Conservation (phyloP, 2,329 filamentous ascomycete genomes). For the Chrysosporium keratinophilum region DNA sequence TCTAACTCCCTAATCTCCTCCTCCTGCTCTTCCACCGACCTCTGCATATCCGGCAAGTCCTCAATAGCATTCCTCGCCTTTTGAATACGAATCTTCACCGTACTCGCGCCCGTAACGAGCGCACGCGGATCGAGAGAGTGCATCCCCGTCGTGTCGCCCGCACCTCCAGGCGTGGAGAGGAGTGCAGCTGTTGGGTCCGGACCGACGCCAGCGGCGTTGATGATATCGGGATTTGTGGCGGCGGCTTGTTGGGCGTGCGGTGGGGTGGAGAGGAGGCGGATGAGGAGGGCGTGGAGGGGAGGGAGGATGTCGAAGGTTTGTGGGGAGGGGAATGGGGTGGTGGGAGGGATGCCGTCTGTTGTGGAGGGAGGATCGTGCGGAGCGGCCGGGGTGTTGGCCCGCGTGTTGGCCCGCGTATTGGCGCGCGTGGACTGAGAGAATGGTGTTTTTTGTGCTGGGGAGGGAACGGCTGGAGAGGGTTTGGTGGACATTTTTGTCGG, state of each 20-base stretch:
- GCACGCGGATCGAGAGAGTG: conserved; percentile 56
- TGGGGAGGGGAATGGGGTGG: conserved; percentile 55
- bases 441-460: conserved; percentile 11
- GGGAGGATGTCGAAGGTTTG: conserved; percentile 79
- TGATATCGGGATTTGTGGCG: conserved; percentile 20
- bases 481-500: conserved; percentile 10
- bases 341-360: not conserved
- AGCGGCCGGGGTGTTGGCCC: conserved; percentile 5
- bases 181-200: conserved; percentile 10
- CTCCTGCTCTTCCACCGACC: conserved; percentile 37
- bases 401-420: not conserved
- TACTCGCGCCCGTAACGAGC: conserved; percentile 65
- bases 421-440: conserved; percentile 4
- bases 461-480: conserved; percentile 11
- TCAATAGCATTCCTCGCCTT: conserved; percentile 51
- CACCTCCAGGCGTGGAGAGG: conserved; percentile 16
- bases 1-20: conserved; percentile 36
- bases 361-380: not conserved
- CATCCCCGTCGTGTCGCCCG: conserved; percentile 20
- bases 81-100: conserved; percentile 72
- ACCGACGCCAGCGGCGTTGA: conserved; percentile 17
- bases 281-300: conserved; percentile 66
- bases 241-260: conserved; percentile 16
- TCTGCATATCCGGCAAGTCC: conserved; percentile 36
- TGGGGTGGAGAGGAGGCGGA: conserved; percentile 52